phyloP scores from a whole-genome alignment of 2,329 filamentous ascomycete species.

The Xylariaceae sp. region DNA sequence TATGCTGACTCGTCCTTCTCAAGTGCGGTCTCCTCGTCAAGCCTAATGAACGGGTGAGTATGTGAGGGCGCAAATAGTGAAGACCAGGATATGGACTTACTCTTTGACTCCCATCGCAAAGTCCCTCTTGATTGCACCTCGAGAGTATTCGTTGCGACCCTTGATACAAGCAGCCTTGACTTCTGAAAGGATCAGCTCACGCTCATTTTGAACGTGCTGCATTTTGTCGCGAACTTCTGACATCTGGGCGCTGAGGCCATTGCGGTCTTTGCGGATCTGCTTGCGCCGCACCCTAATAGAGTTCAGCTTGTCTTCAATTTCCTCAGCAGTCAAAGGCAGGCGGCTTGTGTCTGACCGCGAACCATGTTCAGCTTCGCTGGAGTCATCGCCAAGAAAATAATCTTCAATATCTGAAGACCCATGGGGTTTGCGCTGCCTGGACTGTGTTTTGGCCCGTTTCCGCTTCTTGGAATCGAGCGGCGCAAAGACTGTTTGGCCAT shows the following conservation, averaged over 20 bases:
- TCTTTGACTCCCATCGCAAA: constrained; percentile 58
- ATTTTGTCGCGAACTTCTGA: constrained; percentile 31
- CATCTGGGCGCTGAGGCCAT: constrained; percentile 27
- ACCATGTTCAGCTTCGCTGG: constrained; percentile 15
- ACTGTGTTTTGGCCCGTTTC: constrained; percentile 27
- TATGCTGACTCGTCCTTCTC: constrained; percentile 52
- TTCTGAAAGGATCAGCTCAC: constrained; percentile 23
- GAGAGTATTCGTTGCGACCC: constrained; percentile 53
- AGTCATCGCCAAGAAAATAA: constrained; percentile 24
- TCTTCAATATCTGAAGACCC: constrained; percentile 9
- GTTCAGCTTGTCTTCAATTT: constrained; percentile 32
- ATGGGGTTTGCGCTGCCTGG: constrained; percentile 10
- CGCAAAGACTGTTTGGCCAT: constrained; percentile 32
- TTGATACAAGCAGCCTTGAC: constrained; percentile 42
- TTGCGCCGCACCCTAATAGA: constrained; percentile 29
- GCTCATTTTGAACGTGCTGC: constrained; percentile 21
- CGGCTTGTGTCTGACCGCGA: constrained; percentile 16
- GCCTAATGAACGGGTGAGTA: constrained; percentile 13
- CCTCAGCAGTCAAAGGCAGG: constrained; percentile 35
- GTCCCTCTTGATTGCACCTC: constrained; percentile 49
- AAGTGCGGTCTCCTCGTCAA: constrained; percentile 49
- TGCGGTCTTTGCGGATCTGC: constrained; percentile 25
- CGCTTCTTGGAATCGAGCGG: constrained; percentile 34
- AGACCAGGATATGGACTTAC: constrained; percentile 17
- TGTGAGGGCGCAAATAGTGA: too few species aligned